Base-by-base conservation (phyloP, 176 grass and related monocot species). In the Areca catechu region DNA sequence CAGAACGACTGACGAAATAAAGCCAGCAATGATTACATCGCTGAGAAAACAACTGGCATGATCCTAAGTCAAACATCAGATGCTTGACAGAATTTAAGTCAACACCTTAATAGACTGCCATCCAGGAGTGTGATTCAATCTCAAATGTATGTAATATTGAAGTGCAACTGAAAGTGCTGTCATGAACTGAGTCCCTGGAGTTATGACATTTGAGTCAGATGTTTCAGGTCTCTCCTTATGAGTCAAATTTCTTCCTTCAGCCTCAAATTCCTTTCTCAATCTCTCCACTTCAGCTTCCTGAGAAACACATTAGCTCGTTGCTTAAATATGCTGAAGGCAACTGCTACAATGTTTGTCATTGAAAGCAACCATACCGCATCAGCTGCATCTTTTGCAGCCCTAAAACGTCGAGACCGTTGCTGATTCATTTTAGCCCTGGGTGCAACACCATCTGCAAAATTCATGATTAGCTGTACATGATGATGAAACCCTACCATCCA, bases 401-500 rank as follows among this genome's bases (percentile, higher is more conserved):
- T 78, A 70, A 92, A 98, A 50, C 93, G 93, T 51, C 93, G 77
- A 7, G 83, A 88, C 20, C 93, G 70, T 73, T 98, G 93, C 37
- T 98, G 93, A 22, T 98, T 98, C 84, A 98, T 98, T 76, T 98
- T 98, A 3, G 93, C 93, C 74, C 93, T 85, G 2, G 93, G 87
- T 19, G 87, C 93, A 7, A 98, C 87, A 7, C 93, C 93, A 16
- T 98, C 93, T 98, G 48, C 5, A 9, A 1, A 69, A 51, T 14
- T 61, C 1, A 28, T 51, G 17, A 1, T 43, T 7, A 48, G 15
- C 22, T 52, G 63, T 66, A 43, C 1, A 43, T 43, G 34, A 60
- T 51, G 4, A 51, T 61, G 37, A 23, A 6, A 20, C 14, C 3
- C 47, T 37, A 23, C 21, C 24, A 19, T 17, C 19, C 16, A 19